phyloP scores from a whole-genome alignment of 768 basidiomycete genomes.

The Agaricus blazei region DNA sequence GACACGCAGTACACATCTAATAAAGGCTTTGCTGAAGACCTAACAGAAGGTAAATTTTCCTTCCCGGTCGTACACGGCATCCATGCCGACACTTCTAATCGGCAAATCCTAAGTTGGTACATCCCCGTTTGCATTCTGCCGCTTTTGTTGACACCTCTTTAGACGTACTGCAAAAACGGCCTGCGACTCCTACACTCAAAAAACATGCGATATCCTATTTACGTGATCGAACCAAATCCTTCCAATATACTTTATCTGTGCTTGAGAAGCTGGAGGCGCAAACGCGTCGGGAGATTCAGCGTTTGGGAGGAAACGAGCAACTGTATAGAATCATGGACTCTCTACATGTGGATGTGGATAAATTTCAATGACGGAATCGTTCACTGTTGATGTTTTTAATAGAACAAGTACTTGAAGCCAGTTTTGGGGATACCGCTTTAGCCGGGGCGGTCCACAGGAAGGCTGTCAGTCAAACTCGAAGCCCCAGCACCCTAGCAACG shows the following conservation, averaged over 20 bases:
- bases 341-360: constrained; percentile 35
- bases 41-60: constrained; percentile 96
- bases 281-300: constrained; percentile 58
- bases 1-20: constrained; percentile 66
- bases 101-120: constrained; percentile 75
- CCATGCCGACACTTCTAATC: constrained; percentile 68
- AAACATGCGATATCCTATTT: constrained; percentile 77
- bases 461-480: neutral
- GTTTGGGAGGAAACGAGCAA: constrained; percentile 72
- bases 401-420: neutral
- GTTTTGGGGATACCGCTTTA: neutral
- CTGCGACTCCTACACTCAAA: constrained; percentile 78
- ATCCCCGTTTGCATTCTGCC: neutral
- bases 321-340: constrained; percentile 55
- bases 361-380: neutral
- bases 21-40: constrained; percentile 89
- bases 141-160: neutral
- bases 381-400: neutral
- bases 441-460: neutral
- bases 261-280: constrained; percentile 63
- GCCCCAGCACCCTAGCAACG: neutral
- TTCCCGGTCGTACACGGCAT: constrained; percentile 94
- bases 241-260: constrained; percentile 79
- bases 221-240: constrained; percentile 69
- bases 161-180: constrained; percentile 91